These are phyloP conservation scores for Phytopythium montanum DNA, from an alignment of 352 stramenopile species.

Conservation along the genomic window DNA sequence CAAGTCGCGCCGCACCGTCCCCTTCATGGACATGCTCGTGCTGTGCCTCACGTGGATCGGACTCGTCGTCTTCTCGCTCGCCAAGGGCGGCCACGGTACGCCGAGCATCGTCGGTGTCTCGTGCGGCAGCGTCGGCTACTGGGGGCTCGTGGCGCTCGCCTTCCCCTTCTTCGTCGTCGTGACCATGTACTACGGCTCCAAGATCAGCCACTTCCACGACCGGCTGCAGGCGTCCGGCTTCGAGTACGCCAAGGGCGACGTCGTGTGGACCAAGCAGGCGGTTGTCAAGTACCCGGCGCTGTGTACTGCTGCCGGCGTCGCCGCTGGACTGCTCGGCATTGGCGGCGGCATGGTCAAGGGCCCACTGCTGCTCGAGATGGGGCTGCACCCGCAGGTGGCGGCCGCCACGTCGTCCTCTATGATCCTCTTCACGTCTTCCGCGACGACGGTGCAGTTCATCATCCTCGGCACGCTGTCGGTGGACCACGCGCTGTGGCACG, in stretches of 20 bases:
- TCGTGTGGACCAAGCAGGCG: conserved; percentile 90
- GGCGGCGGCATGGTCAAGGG: conserved; percentile 91
- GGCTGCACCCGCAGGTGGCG: conserved; percentile 81
- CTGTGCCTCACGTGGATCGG: conserved; percentile 77
- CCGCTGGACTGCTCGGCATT: conserved; percentile 81
- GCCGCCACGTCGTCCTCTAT: conserved; percentile 90
- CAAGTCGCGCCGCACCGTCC: conserved; percentile 44
- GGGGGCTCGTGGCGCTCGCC: conserved; percentile 49
- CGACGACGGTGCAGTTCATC: conserved; percentile 94
- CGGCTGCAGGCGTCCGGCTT: conserved; percentile 77
- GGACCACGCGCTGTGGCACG: conserved; percentile 90
- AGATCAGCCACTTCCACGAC: conserved; percentile 57
- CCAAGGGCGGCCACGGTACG: conserved; percentile 71
- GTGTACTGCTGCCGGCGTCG: conserved; percentile 67
- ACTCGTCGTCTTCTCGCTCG: conserved; percentile 75
- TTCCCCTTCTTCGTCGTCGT: conserved; percentile 70
- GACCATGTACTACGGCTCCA: conserved; percentile 74
- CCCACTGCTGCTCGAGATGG: conserved; percentile 89
- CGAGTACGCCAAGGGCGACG: conserved; percentile 94
- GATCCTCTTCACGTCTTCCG: conserved; percentile 94
- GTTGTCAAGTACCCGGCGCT: conserved; percentile 84
- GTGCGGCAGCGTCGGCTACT: conserved; percentile 69
- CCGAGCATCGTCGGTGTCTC: conserved; percentile 68
- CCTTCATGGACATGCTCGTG: conserved; percentile 55
- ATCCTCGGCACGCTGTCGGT: conserved; percentile 90